Evolutionary conservation across 768 basidiomycete genomes (phyloP).

Genomic region (Panaeolus papilionaceus): DNA sequence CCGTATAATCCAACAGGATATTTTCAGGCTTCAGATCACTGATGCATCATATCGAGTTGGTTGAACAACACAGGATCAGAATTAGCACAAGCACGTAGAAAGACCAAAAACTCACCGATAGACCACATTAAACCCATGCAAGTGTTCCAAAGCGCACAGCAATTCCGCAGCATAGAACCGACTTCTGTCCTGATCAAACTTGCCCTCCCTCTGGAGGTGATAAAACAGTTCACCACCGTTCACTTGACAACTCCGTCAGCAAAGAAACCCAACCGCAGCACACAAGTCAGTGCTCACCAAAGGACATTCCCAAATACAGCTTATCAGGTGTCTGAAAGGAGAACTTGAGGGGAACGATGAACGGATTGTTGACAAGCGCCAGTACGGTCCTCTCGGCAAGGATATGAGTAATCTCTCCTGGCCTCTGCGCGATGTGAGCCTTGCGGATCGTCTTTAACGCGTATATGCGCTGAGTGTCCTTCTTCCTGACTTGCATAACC

Average conservation of each 20-base stretch:
- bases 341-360: constrained; percentile 99
- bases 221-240: constrained; percentile 99
- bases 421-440: constrained; percentile 94
- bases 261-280: neutral
- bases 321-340: constrained; percentile 99
- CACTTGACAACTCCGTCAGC: constrained; percentile 50
- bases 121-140: constrained; percentile 98
- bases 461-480: constrained; percentile 97
- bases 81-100: neutral
- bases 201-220: constrained; percentile 94
- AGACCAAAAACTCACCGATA: constrained; percentile 70
- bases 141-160: constrained; percentile 91
- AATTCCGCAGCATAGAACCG: constrained; percentile 99
- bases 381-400: constrained; percentile 96
- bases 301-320: constrained; percentile 96
- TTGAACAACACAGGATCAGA: neutral
- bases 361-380: constrained; percentile 97
- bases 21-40: constrained; percentile 99
- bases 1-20: constrained; percentile 95
- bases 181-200: constrained; percentile 92
- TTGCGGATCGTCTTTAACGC: constrained; percentile 98
- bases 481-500: constrained; percentile 99
- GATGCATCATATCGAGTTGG: constrained; percentile 15
- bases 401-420: constrained; percentile 98
- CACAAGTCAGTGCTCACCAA: constrained; percentile 58